Base-by-base conservation (phyloP, 208 protist species). In the Trypanosoma theileri region DNA sequence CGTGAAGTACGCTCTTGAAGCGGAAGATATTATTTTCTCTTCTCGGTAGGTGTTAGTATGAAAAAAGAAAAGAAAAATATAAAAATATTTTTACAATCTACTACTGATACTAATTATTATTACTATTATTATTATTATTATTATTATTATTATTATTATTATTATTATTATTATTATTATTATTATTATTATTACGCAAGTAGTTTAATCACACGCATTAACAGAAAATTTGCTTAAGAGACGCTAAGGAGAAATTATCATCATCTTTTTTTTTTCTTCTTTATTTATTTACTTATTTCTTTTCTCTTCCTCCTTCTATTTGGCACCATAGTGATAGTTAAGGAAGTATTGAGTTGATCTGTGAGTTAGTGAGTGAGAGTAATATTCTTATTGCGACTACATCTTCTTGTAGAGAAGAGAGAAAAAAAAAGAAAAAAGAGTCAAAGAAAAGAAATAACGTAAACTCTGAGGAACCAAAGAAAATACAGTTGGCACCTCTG, bases 261-360 rank as follows among this genome's bases (percentile, higher is more conserved):
- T 61, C n/a, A 40, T 67, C 57, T 74, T 26, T 60, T 50, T 41
- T 52, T 54, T 63, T 17, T 72, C n/a, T 44, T 56, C 4, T 56
- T 48, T 8, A 21, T 41, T 52, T 56, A 41, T 46, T 6, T 44
- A 17, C 7, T 21, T 45, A 13, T 8, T 62, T 19, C 55, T 60
- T 63, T 75, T 52, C 35, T 42, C 45, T 42, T 64, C 1, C 59
- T 55, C 9, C 19, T 16, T 31, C 7, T 42, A 26, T 22, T 28
- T 62, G 2, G 4, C 12, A 42, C 10, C 17, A 61, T 21, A 11
- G 10, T 35, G 7, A 21, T 61, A 11, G 10, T 61, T 66, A n/a
- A n/a, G n/a, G n/a, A n/a, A n/a, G n/a, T n/a, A n/a, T n/a, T n/a
- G n/a, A n/a, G n/a, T n/a, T n/a, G n/a, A n/a, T n/a, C n/a, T n/a